These are phyloP conservation scores for Solanum pennellii DNA, from an alignment of 257 asterid genomes.

Conservation along the genomic window DNA sequence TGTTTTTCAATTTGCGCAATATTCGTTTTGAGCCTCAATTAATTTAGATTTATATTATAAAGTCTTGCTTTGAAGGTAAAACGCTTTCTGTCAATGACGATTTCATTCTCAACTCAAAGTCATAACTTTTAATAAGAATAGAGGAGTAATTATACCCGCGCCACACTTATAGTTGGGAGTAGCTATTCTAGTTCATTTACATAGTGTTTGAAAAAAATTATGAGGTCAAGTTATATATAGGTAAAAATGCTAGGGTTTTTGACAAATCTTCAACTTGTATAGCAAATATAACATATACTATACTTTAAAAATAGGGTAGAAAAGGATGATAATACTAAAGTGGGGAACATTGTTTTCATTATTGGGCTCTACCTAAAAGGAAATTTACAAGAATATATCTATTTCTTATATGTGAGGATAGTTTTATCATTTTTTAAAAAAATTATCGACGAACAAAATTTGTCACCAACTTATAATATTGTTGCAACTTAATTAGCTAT, in stretches of 20 bases:
- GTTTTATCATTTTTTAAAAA: neutral
- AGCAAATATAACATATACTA: neutral
- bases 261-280: neutral
- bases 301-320: neutral
- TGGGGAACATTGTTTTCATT: neutral
- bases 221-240: neutral
- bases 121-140: neutral
- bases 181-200: neutral
- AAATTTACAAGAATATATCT: neutral
- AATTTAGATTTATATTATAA: neutral
- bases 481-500: neutral
- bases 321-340: neutral
- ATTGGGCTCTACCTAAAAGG: neutral
- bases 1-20: no score
- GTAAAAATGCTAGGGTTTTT: neutral
- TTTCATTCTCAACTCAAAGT: neutral
- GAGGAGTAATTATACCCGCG: rapidly evolving
- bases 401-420: neutral
- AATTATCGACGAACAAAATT: neutral
- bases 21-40: rapidly evolving
- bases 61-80: neutral
- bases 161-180: neutral
- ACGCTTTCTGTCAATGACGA: rapidly evolving
- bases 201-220: neutral
- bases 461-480: no score